Conservation (phyloP, 1,139 yeast species). For the Sugiyamaella neomexicana region DNA sequence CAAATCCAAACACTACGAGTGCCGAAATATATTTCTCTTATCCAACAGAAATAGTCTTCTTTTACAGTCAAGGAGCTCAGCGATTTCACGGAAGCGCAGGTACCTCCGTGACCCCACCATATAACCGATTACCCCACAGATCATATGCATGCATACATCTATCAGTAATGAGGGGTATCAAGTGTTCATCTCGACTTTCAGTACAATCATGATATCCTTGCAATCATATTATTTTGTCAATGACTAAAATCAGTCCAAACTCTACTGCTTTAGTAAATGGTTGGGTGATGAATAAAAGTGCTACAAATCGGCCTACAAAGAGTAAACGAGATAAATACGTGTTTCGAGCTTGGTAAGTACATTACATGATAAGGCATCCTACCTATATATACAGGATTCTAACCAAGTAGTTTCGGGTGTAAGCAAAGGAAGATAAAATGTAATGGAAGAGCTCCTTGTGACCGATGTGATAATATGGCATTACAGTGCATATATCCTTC, state of each 20-base stretch:
- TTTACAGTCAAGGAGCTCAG: too few species aligned
- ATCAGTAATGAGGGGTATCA: too few species aligned
- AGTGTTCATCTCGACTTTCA: too few species aligned
- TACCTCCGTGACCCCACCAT: too few species aligned
- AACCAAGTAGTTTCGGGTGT: constrained; percentile 22
- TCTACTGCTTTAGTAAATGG: not conserved
- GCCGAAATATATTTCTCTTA: too few species aligned
- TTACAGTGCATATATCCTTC: constrained; percentile 23
- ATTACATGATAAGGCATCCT: not conserved
- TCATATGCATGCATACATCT: too few species aligned
- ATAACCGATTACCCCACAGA: too few species aligned
- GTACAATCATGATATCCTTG: too few species aligned
- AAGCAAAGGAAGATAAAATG: constrained; percentile 26
- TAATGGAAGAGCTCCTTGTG: constrained; percentile 24
- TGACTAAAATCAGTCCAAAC: not conserved
- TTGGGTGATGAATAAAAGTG: not conserved
- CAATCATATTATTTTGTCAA: not conserved
- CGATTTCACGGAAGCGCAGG: too few species aligned
- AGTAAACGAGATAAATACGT: constrained; percentile 26
- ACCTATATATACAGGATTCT: too few species aligned
- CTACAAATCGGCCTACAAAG: not conserved
- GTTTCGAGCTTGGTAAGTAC: constrained; percentile 26
- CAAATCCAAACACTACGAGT: too few species aligned
- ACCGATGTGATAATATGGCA: constrained; percentile 20
- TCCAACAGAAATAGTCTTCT: too few species aligned